Evolutionary conservation across 306 rosid species (phyloP).

Genomic region (Fagus sylvatica): DNA sequence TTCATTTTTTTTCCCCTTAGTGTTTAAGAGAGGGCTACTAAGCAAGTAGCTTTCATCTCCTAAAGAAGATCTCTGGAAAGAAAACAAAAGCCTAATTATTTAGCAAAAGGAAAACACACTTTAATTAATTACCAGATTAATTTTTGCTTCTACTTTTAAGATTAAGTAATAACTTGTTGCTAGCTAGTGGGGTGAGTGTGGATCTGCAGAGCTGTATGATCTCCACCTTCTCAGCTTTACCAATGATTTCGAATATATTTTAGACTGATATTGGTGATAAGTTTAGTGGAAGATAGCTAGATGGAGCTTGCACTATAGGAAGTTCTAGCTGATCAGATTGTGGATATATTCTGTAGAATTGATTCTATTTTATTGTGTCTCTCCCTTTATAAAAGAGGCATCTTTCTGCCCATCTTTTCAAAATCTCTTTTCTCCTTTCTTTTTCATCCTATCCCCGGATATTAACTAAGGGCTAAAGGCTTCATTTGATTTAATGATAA

Average conservation of each 20-base stretch:
- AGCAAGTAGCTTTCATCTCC: not conserved
- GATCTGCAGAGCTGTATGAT: constrained; percentile 32
- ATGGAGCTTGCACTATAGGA: constrained; percentile 7
- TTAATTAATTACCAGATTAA: not conserved
- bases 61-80: not conserved
- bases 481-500: not conserved
- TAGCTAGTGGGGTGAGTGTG: constrained; percentile 3
- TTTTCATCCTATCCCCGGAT: not conserved
- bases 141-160: not conserved
- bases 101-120: not conserved
- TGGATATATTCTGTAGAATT: constrained; percentile 41
- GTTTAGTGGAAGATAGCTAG: constrained; percentile 38
- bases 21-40: not conserved
- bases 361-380: constrained; percentile 60
- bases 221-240: constrained; percentile 43
- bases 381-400: constrained; percentile 50
- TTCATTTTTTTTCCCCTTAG: not conserved
- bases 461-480: not conserved
- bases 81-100: not conserved
- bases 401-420: constrained; percentile 43
- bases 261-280: constrained; percentile 9
- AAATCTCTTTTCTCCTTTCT: not conserved
- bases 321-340: constrained; percentile 28
- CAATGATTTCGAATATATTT: not conserved
- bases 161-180: not conserved